Percentiles rank a stretch among this genome's conserved stretches.
These are phyloP conservation scores for Lachnellula arida DNA, from an alignment of 2,329 filamentous ascomycete species.

Conservation along the genomic window DNA sequence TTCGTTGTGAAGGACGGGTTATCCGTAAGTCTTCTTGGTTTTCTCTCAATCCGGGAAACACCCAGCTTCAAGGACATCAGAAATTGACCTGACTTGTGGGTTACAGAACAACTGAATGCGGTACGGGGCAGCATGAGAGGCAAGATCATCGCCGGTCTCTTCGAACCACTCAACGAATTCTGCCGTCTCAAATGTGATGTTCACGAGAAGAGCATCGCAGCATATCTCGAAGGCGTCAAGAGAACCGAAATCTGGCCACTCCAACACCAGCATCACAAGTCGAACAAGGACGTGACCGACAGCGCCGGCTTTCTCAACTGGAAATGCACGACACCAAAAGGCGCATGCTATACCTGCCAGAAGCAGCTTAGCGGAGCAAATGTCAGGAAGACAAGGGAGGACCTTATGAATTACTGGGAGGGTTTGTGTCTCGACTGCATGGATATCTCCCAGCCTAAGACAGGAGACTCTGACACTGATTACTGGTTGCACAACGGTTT, in stretches of 20 bases:
- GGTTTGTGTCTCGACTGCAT: constrained; percentile 11
- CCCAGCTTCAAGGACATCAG: no score
- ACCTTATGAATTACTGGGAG: constrained; percentile 3
- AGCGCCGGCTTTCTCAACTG: constrained; percentile 2
- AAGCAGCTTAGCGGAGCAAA: background rate
- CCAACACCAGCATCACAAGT: background rate
- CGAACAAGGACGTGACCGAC: constrained; percentile 2
- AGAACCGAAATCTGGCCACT: constrained; percentile 1
- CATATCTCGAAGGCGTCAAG: constrained; percentile 1
- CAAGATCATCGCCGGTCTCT: constrained; percentile 1
- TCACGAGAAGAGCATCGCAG: background rate
- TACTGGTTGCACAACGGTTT: background rate
- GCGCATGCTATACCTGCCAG: background rate
- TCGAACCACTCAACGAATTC: constrained; percentile 1
- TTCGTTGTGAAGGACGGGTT: background rate
- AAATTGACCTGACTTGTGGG: background rate
- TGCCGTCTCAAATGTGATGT: background rate
- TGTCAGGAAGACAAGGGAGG: background rate
- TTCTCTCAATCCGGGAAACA: no score
- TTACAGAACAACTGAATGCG: constrained; percentile 4
- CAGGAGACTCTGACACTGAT: background rate
- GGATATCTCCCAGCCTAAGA: background rate
- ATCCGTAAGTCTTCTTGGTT: background rate
- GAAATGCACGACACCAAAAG: background rate
- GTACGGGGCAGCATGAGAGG: constrained; percentile 2